A percentile compares a stretch with the other conserved stretches of the same genome.
Evolutionary conservation across 2,329 filamentous ascomycete genomes (phyloP).

Genomic region (Aureobasidium lini): DNA sequence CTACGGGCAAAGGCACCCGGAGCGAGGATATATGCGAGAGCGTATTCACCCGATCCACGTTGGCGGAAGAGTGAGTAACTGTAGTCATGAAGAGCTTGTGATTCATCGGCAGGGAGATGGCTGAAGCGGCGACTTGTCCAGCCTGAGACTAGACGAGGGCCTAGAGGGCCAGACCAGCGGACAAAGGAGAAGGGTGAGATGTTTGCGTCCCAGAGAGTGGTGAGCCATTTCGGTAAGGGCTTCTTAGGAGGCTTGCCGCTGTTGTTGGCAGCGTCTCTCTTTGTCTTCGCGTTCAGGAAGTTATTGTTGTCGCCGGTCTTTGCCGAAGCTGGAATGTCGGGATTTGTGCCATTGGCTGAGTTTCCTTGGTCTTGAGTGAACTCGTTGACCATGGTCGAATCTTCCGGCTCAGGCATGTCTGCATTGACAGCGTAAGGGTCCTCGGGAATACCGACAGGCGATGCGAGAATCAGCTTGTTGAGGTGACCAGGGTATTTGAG

Average conservation of each 20-base stretch:
- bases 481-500: slow-evolving; percentile 91
- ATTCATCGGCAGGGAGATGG: slow-evolving; percentile 72
- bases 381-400: slow-evolving; percentile 68
- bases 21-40: slow-evolving; percentile 82
- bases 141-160: slow-evolving; percentile 83
- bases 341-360: slow-evolving; percentile 31
- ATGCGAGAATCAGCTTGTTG: slow-evolving; percentile 93
- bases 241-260: slow-evolving; percentile 41
- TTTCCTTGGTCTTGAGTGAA: slow-evolving; percentile 66
- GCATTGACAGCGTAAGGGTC: slow-evolving; percentile 83
- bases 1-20: slow-evolving; percentile 87
- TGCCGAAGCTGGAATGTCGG: slow-evolving; percentile 1
- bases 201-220: slow-evolving; percentile 94
- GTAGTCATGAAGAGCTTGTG: slow-evolving; percentile 82
- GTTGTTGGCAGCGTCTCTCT: slow-evolving; percentile 26
- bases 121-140: slow-evolving; percentile 93
- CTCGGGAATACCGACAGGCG: slow-evolving; percentile 88
- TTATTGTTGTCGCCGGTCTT: slow-evolving; percentile 43
- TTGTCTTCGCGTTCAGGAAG: slow-evolving; percentile 44
- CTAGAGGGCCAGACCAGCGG: slow-evolving; percentile 79
- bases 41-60: slow-evolving; percentile 88
- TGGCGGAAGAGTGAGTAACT: slow-evolving; percentile 91
- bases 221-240: slow-evolving; percentile 75
- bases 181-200: slow-evolving; percentile 90
- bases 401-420: slow-evolving; percentile 67